Conservation (phyloP, 139 green algal genomes). For the Auxenochlorella protothecoides region DNA sequence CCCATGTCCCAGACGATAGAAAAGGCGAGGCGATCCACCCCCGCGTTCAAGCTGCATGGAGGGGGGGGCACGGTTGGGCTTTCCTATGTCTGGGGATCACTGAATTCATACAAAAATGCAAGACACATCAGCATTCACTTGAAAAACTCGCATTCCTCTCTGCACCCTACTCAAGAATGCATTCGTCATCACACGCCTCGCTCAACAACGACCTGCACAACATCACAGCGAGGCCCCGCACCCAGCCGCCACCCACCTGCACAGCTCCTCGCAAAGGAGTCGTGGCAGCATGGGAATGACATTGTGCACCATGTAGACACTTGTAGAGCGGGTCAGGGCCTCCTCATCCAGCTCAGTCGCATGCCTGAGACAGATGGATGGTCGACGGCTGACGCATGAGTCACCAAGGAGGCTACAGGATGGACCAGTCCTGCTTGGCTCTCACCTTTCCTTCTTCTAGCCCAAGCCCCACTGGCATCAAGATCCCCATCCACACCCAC, state of each 20-base stretch:
- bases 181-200: too few relatives aligned
- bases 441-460: not conserved
- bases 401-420: too few relatives aligned
- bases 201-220: too few relatives aligned
- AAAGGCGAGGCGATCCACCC: conserved; percentile 72
- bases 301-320: conserved; percentile 38
- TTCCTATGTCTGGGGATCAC: not conserved
- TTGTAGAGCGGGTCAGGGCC: conserved; percentile 42
- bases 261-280: conserved; percentile 86
- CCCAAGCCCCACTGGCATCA: not conserved
- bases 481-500: not conserved
- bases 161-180: not conserved
- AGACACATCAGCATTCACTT: not conserved
- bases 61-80: not conserved
- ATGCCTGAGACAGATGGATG: conserved; percentile 11
- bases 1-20: conserved; percentile 82
- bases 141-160: not conserved
- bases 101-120: not conserved
- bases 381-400: not conserved
- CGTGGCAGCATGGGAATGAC: conserved; percentile 85
- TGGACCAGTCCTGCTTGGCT: too few relatives aligned
- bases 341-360: conserved; percentile 67
- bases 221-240: too few relatives aligned
- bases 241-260: conserved; percentile 8
- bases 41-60: conserved; percentile 52